Evolutionary conservation across 2,329 filamentous ascomycete species (phyloP), one percentile per base, ranked within the genome.

Genomic region (Aspergillus fischeri): DNA sequence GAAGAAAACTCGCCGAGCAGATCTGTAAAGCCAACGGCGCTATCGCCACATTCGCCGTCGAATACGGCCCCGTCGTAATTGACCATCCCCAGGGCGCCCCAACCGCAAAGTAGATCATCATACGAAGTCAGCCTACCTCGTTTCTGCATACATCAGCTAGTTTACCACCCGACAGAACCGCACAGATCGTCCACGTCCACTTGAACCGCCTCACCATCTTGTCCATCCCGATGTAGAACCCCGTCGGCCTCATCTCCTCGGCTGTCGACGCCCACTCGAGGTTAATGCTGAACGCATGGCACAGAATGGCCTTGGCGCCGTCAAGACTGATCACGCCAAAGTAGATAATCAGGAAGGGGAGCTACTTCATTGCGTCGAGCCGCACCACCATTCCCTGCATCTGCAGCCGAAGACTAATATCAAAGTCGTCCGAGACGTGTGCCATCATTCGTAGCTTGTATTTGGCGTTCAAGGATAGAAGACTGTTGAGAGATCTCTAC

Each of bases 231-330:
- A 90, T 88, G 76, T 92, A 93, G 76, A 95, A 95, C 4, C 58
- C 58, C 35, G 73, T 91, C 89, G 27, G 88, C 87, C 68, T 88
- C 86, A 66, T 91, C 60, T 96, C 91, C 76, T 95, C 95, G 44
- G 86, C 83, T 0, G 91, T 95, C 1, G 90, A 86, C 52, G 90
- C 90, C 91, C 91, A 94, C 3, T 84, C 85, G 87, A 94, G 93
- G 75, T 94, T 83, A 69, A 93, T 86, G 76, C 90, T 86, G 71
- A 94, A 90, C 84, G 94, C 90, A 78, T 95, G 91, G 4, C 86
- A 82, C 49, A 94, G 75, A 35, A 96, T 79, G 1, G 60, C 60
- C 45, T 58, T 60, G 27, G 91, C 91, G 71, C 92, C 88, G 29
- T 85, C 90, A 51, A 96, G 84, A 75, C 95, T 90, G 38, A 95